Percentiles rank a stretch among this genome's conserved stretches.
These are phyloP conservation scores for Stramenopiles sp. DNA, from an alignment of 352 stramenopile species.

Conservation along the genomic window DNA sequence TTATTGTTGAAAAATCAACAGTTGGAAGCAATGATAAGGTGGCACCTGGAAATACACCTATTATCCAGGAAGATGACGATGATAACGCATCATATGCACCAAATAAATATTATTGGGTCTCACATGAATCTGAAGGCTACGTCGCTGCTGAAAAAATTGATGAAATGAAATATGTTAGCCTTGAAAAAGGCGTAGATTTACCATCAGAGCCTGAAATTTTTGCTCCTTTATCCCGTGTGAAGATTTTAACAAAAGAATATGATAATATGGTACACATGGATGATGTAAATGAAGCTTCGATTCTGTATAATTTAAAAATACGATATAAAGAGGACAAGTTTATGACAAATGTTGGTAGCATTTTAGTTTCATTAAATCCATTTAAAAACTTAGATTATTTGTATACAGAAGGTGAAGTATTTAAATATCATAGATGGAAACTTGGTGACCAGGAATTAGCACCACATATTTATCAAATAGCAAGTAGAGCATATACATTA, in stretches of 20 bases:
- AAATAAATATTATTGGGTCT: background rate
- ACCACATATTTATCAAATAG: conserved; percentile 69
- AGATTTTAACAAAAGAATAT: conserved; percentile 20
- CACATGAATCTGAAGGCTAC: background rate
- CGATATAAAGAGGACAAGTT: conserved; percentile 64
- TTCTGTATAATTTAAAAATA: conserved; percentile 69
- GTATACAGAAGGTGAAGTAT: conserved; percentile 29
- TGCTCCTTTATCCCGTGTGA: background rate
- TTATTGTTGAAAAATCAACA: no score
- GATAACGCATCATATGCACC: background rate
- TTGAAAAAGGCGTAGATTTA: background rate
- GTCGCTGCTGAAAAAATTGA: background rate
- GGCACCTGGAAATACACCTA: background rate
- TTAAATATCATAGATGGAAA: conserved; percentile 25
- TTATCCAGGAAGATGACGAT: background rate
- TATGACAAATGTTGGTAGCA: conserved; percentile 10
- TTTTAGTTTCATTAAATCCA: conserved; percentile 1
- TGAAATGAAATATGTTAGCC: background rate
- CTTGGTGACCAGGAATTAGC: conserved; percentile 28
- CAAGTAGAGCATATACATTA: conserved; percentile 54
- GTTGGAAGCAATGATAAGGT: background rate
- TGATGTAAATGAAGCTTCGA: conserved; percentile 75
- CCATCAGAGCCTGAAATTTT: background rate
- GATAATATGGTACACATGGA: conserved; percentile 75
- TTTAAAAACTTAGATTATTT: conserved; percentile 3